phyloP scores from a whole-genome alignment of 768 basidiomycete genomes.

The Kwoniella shandongensis region DNA sequence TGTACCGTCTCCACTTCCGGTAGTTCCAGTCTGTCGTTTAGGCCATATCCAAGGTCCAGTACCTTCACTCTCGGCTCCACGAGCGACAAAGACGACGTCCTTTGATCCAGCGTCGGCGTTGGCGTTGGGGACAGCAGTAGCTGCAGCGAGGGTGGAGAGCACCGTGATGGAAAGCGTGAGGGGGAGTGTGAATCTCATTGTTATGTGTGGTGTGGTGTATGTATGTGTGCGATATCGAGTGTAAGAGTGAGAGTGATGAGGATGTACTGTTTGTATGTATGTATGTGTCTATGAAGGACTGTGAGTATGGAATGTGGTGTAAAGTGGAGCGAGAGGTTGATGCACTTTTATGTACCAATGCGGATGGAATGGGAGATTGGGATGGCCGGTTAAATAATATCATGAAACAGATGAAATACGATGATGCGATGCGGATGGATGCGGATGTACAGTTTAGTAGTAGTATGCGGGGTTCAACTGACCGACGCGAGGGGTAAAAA shows the following conservation, averaged over 20 bases:
- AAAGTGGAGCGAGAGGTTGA: too few relatives aligned
- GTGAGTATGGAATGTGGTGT: too few relatives aligned
- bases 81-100: neutral
- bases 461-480: too few relatives aligned
- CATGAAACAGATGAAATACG: too few relatives aligned
- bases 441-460: too few relatives aligned
- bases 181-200: constrained; percentile 13
- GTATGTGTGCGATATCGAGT: neutral
- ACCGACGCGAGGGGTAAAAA: too few relatives aligned
- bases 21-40: constrained; percentile 3
- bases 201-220: neutral
- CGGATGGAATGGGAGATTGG: too few relatives aligned
- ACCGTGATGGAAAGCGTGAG: constrained; percentile 6
- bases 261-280: too few relatives aligned
- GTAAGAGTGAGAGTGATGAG: too few relatives aligned
- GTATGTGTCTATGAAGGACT: neutral
- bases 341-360: too few relatives aligned
- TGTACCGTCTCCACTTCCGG: neutral
- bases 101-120: neutral
- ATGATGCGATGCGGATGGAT: too few relatives aligned
- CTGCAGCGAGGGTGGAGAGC: constrained; percentile 3
- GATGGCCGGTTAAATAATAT: too few relatives aligned
- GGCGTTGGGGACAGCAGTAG: neutral
- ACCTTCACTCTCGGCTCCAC: neutral
- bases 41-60: neutral